Evolutionary conservation across 306 rosid species (phyloP).

Genomic region (Fragaria nilgerrensis): DNA sequence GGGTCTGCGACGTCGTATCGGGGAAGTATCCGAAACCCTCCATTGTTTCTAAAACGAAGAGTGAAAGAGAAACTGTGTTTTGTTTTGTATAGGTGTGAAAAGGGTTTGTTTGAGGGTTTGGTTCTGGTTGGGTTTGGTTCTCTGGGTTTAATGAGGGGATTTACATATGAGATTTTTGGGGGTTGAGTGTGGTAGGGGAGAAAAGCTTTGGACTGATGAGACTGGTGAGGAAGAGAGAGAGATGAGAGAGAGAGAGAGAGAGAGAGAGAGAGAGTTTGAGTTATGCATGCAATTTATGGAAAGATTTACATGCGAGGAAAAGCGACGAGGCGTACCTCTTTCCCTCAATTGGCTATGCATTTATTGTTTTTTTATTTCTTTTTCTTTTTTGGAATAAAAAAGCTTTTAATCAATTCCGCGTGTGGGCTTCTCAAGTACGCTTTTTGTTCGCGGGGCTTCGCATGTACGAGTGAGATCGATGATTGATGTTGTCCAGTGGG

Average conservation of each 20-base stretch:
- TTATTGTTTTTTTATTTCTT: background rate
- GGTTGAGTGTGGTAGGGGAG: background rate
- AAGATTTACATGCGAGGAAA: slow-evolving; percentile 37
- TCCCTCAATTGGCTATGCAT: background rate
- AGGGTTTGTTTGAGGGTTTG: background rate
- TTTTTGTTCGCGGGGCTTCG: background rate
- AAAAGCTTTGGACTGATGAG: background rate
- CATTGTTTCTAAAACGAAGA: slow-evolving; percentile 14
- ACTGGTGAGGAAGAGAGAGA: background rate
- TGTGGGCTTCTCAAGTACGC: background rate
- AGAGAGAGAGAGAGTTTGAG: slow-evolving; percentile 7
- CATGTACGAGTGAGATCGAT: background rate
- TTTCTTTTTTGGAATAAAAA: background rate
- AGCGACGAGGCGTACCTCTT: slow-evolving; percentile 16
- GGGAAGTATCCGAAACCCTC: background rate
- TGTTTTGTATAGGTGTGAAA: background rate
- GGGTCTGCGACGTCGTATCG: background rate
- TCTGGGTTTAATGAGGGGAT: background rate
- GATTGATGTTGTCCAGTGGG: background rate
- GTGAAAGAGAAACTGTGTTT: background rate
- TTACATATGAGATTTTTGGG: background rate
- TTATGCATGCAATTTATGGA: slow-evolving; percentile 65
- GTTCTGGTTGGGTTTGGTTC: background rate
- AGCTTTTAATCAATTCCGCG: background rate
- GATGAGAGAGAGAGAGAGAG: slow-evolving; percentile 2